Base-by-base conservation (phyloP, 2,329 filamentous ascomycete species). In the Talaromyces verruculosus region DNA sequence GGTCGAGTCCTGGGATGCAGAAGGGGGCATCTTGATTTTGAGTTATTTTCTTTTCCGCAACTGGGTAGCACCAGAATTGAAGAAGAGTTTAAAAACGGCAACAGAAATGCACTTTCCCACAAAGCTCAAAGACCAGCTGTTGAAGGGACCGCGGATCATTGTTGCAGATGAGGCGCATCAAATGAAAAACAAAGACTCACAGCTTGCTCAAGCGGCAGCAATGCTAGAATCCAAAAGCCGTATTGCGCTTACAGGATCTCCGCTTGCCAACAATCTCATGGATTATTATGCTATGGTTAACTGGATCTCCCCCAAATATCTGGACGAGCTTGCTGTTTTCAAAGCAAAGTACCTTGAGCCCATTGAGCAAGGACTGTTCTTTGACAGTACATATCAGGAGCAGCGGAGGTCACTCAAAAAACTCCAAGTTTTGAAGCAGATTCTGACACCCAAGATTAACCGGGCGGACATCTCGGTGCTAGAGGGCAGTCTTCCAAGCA, bases 271-370 rank as follows among this genome's bases (percentile, higher is more conserved):
- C 73, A 91, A 92, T 61, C 87, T 97, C 0, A 81, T 85, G 33
- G 93, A 97, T 71, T 96, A 96, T 73, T 92, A 89, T 73, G 81
- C 88, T n/a, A 91, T 96, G 87, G 89, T 97, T 66, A 86, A 93
- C 68, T 97, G 92, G 92, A 88, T 95, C 61, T 89, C 91, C 1
- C 91, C 91, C 0, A 87, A 87, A 28, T 97, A 91, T 74, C 82
- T 97, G 2, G 92, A 92, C 0, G 83, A 85, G 3, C 77, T 84
- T 10, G 72, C 77, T 0, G 89, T 93, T 72, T 97, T 97, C 75
- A 84, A 82, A 22, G 75, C 82, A 0, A 85, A 88, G n/a, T 97
- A 90, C 73, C 85, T 87, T 5, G 84, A 83, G 2, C 91, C 91
- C 0, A 97, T 97, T 68, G 83, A 89, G 63, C 79, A 84, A 11